phyloP scores from a whole-genome alignment of 139 green algal species.

The Chlorella sp. region DNA sequence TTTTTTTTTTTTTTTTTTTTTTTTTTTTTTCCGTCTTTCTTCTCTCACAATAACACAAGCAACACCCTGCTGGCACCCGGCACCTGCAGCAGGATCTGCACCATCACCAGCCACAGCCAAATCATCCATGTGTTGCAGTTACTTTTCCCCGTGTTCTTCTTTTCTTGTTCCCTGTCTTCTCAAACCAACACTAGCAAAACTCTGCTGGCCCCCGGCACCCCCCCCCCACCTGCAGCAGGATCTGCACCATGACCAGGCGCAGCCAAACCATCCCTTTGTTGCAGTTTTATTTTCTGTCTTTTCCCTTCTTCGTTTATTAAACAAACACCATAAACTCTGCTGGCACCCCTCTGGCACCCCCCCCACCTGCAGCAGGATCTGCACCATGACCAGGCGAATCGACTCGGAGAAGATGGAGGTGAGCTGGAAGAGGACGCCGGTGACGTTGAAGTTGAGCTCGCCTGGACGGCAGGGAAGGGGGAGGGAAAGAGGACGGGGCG shows the following conservation, averaged over 20 bases:
- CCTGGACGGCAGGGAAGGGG: conserved; percentile 46
- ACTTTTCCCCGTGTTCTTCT: too few relatives aligned
- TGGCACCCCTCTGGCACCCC: too few relatives aligned
- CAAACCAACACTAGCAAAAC: too few relatives aligned
- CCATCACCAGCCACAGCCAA: conserved; percentile 81
- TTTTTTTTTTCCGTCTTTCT: too few relatives aligned
- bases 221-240: conserved; percentile 82
- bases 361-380: conserved; percentile 87
- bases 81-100: conserved; percentile 94
- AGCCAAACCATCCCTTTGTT: conserved; percentile 53
- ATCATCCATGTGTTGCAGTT: neutral
- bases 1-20: too few relatives aligned
- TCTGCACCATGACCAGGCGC: conserved; percentile 86
- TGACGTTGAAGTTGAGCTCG: conserved; percentile 88
- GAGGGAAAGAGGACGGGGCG: neutral
- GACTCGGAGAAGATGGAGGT: conserved; percentile 78
- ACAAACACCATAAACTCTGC: too few relatives aligned
- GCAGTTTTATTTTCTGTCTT: too few relatives aligned
- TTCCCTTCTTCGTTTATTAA: too few relatives aligned
- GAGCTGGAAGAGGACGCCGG: conserved; percentile 88
- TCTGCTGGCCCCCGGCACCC: too few relatives aligned
- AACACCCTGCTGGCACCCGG: too few relatives aligned
- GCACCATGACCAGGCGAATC: conserved; percentile 84
- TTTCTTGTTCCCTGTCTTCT: too few relatives aligned
- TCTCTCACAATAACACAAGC: too few relatives aligned